Conservation (phyloP, 2,329 filamentous ascomycete genomes). For the Lithohypha guttulata region DNA sequence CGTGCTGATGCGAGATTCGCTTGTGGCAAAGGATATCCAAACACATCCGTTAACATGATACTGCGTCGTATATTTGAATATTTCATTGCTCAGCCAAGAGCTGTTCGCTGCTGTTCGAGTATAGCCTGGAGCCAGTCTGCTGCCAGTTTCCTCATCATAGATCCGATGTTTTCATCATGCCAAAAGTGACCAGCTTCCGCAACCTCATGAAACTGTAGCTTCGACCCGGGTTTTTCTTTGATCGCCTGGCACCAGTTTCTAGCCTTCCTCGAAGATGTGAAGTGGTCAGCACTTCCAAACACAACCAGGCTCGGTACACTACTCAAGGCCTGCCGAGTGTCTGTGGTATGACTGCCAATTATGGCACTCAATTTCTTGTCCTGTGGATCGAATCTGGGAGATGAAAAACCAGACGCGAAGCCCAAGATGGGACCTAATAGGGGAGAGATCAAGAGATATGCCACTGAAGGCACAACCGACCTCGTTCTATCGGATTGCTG, state of each 20-base stretch:
- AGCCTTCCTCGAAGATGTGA: slow-evolving; percentile 56
- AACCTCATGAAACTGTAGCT: slow-evolving; percentile 41
- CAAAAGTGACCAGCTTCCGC: slow-evolving; percentile 53
- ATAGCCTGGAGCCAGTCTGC: slow-evolving; percentile 2
- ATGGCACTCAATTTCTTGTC: slow-evolving; percentile 19
- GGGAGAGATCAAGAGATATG: slow-evolving; percentile 56
- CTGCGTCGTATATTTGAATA: too few relatives aligned
- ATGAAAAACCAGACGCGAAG: slow-evolving; percentile 52
- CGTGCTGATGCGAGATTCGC: too few relatives aligned
- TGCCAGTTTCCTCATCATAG: slow-evolving; percentile 38
- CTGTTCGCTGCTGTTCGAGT: neutral
- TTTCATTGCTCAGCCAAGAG: too few relatives aligned
- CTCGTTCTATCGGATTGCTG: too few relatives aligned
- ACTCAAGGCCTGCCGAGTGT: slow-evolving; percentile 9
- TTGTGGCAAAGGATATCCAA: too few relatives aligned
- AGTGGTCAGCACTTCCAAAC: slow-evolving; percentile 65
- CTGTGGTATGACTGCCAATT: slow-evolving; percentile 22
- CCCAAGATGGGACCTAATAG: slow-evolving; percentile 45
- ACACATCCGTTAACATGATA: too few relatives aligned
- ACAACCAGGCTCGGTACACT: slow-evolving; percentile 31
- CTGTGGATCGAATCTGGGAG: slow-evolving; percentile 25
- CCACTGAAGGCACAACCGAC: too few relatives aligned
- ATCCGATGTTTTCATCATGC: slow-evolving; percentile 21
- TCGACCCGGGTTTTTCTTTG: slow-evolving; percentile 31
- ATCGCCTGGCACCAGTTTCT: slow-evolving; percentile 54